These are phyloP conservation scores for Fusarium piperis DNA, from an alignment of 2,329 filamentous ascomycete genomes.

Conservation along the genomic window DNA sequence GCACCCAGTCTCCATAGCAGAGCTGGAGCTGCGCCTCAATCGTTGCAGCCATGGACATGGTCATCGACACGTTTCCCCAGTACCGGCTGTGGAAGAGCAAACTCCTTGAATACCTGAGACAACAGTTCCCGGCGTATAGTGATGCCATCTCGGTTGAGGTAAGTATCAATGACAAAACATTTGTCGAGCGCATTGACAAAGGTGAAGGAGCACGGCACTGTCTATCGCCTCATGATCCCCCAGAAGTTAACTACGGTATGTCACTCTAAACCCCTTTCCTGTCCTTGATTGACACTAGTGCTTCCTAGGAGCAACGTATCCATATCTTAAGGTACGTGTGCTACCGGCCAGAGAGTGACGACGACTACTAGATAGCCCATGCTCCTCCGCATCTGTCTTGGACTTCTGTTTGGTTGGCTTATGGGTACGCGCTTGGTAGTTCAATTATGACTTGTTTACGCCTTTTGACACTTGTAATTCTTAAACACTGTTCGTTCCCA, in stretches of 20 bases:
- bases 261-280: background rate
- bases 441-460: background rate
- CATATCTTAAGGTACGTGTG: background rate
- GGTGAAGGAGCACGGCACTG: background rate
- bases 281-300: background rate
- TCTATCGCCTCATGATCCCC: constrained; percentile 1
- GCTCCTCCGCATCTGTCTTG: background rate
- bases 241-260: background rate
- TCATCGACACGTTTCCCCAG: background rate
- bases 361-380: background rate
- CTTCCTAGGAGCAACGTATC: background rate
- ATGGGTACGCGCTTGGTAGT: background rate
- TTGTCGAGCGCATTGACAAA: background rate
- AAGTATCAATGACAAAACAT: background rate
- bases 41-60: background rate
- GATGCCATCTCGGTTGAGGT: background rate
- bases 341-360: background rate
- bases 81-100: background rate
- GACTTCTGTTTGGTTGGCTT: background rate
- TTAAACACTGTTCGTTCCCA: background rate
- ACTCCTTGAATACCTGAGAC: background rate
- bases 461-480: background rate
- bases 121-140: background rate
- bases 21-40: background rate
- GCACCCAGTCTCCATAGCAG: background rate